Base-by-base conservation (phyloP, 176 grass and related monocot species). In the Avena eriantha region DNA sequence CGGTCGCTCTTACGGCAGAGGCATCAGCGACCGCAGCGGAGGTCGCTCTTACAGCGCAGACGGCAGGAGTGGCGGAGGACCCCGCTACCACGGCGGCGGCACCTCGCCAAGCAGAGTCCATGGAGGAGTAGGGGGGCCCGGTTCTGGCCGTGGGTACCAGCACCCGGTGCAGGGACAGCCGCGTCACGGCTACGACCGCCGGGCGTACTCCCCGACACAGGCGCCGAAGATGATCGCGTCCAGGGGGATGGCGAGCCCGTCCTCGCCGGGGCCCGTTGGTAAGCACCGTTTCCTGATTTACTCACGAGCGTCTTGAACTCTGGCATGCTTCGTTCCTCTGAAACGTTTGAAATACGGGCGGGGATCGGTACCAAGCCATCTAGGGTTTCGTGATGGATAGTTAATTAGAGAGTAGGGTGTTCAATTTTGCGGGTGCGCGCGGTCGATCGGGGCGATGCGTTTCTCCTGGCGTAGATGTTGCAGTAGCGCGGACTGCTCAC, bases 241-340 rank as follows among this genome's bases (percentile, higher is more conserved):
- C 4, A 15, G 61, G 24, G 24, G 74, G 3, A 21, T 4, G 11
- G 48, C 31, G 36, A 84, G 81, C 5, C 31, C 69, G 14, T 84
- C 85, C 3, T 69, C 69, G 7, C 75, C 85, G 8, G 29, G 85
- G 50, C 75, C 85, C 24, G 23, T 31, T 9, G 76, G 89, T 91
- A 81, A 91, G 81, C 31, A 12, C 49, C 8, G 71, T 10, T 21
- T 35, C 56, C 55, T 8, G 24, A 47, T 80, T 82, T 58, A 73
- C 24, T 76, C 54, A 6, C n/a, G 10, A 16, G 29, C n/a, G 14
- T 9, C 43, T 17, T 33, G 7, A 64, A 6, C 39, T 15, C 61
- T 57, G 43, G 18, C 13, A 18, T 68, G 21, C 46, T 68, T 57
- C 10, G 58, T 34, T 34, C 39, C 54, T 84, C 39, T 21, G 47